Evolutionary conservation across 495 filamentous ascomycete genomes (phyloP).

Genomic region (Coniosporium apollinis): DNA sequence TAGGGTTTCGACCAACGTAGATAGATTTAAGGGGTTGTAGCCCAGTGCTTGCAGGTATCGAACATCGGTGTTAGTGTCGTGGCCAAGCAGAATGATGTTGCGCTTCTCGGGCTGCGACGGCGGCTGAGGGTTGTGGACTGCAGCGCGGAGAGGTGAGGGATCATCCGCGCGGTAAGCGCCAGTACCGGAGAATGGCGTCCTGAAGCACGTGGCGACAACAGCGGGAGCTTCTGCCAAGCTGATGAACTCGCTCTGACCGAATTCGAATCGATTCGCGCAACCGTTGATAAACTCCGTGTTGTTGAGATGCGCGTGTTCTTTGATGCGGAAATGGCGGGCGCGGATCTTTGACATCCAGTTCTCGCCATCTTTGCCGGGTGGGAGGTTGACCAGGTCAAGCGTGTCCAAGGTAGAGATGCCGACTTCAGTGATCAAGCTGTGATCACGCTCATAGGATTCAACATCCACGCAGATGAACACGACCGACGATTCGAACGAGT

Average conservation of each 20-base stretch:
- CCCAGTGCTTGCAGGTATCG: constrained; percentile 42
- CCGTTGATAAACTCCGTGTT: constrained; percentile 53
- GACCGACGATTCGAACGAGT: constrained; percentile 31
- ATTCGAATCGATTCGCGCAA: constrained; percentile 58
- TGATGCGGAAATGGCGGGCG: constrained; percentile 58
- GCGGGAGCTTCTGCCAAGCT: constrained; percentile 21
- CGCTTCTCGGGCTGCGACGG: constrained; percentile 20
- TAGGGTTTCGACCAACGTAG: constrained; percentile 41
- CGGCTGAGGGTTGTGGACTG: constrained; percentile 3
- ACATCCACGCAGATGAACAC: constrained; percentile 69
- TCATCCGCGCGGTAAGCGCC: constrained; percentile 1
- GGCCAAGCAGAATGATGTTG: constrained; percentile 63
- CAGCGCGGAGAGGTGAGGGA: constrained; percentile 2
- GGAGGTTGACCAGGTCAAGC: constrained; percentile 28
- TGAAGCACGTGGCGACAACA: constrained; percentile 33
- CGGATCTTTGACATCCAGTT: constrained; percentile 50
- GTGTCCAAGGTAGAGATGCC: constrained; percentile 76
- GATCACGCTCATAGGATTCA: constrained; percentile 57
- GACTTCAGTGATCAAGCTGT: constrained; percentile 57
- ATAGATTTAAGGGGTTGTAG: constrained; percentile 36
- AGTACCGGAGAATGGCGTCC: constrained; percentile 27
- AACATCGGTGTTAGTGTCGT: constrained; percentile 50
- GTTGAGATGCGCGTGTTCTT: constrained; percentile 42
- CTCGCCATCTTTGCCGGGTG: constrained; percentile 40
- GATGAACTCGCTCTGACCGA: constrained; percentile 36